Conservation (phyloP, 2,329 filamentous ascomycete species). For the Endothia cerciana region DNA sequence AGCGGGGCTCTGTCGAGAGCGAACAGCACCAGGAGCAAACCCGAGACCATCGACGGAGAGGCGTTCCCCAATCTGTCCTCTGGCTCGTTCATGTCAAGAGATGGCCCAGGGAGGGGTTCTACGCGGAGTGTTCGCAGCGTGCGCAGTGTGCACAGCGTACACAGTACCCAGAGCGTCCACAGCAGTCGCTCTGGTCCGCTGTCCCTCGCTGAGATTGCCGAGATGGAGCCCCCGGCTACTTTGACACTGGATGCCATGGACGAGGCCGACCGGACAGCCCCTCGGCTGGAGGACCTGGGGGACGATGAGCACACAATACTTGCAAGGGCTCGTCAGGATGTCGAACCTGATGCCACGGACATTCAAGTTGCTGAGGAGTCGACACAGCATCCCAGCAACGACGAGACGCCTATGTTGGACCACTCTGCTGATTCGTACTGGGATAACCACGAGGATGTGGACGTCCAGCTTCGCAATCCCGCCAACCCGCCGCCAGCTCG, state of each 20-base stretch:
- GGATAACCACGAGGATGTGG: conserved; percentile 21
- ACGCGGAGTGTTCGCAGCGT: conserved; percentile 38
- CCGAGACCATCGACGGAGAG: conserved; percentile 44
- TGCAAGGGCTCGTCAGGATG: conserved; percentile 41
- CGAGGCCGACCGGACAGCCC: conserved; percentile 51
- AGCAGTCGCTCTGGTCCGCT: conserved; percentile 49
- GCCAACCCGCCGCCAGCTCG: conserved; percentile 22
- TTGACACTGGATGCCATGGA: conserved; percentile 58
- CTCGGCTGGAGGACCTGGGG: conserved; percentile 38
- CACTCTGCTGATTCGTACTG: conserved; percentile 25
- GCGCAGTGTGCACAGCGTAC: conserved; percentile 24
- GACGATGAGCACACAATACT: conserved; percentile 45
- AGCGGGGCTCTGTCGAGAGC: conserved; percentile 37
- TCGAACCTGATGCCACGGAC: conserved; percentile 37
- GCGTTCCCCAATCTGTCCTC: conserved; percentile 32
- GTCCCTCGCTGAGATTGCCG: conserved; percentile 60
- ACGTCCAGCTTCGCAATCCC: conserved; percentile 21
- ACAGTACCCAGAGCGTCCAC: conserved; percentile 42
- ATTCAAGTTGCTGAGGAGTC: conserved; percentile 30
- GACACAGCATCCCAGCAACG: conserved; percentile 16
- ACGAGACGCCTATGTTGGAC: conserved; percentile 31
- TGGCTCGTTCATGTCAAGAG: conserved; percentile 45
- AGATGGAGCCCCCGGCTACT: conserved; percentile 55
- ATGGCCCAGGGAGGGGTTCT: conserved; percentile 60
- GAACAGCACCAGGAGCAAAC: conserved; percentile 38